Conservation (phyloP, 306 rosid species). For the Alnus rubra region DNA sequence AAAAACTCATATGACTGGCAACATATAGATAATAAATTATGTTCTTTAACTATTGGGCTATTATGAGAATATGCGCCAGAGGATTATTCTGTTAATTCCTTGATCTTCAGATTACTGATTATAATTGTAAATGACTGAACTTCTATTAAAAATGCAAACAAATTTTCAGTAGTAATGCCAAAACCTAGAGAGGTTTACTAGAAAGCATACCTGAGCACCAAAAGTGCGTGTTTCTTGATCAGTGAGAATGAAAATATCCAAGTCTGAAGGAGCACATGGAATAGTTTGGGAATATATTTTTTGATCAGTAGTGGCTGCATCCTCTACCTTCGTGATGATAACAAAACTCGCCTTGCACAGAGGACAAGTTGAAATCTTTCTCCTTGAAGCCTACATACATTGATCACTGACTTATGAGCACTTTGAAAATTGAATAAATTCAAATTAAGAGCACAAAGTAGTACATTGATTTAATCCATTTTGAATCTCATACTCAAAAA, state of each 20-base stretch:
- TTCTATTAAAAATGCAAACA: background rate
- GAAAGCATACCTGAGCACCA: constrained; percentile 57
- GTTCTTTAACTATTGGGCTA: constrained; percentile 1
- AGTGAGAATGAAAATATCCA: constrained; percentile 41
- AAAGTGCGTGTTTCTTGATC: constrained; percentile 36
- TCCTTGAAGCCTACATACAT: constrained; percentile 50
- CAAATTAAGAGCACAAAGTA: constrained; percentile 9
- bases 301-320: constrained; percentile 63
- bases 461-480: constrained; percentile 11
- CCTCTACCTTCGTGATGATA: constrained; percentile 66
- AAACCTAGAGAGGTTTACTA: constrained; percentile 7
- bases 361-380: constrained; percentile 72
- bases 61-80: background rate
- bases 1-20: background rate
- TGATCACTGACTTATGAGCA: constrained; percentile 33
- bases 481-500: background rate
- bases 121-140: background rate
- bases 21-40: background rate
- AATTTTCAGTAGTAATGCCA: background rate
- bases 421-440: constrained; percentile 17
- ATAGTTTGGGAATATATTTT: constrained; percentile 85
- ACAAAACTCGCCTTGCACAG: constrained; percentile 78
- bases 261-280: constrained; percentile 54
- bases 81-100: background rate
- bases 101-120: background rate